Evolutionary conservation across 331 rosid genomes (phyloP), one percentile per base, ranked within the genome.

Genomic region (Cydonia oblonga): DNA sequence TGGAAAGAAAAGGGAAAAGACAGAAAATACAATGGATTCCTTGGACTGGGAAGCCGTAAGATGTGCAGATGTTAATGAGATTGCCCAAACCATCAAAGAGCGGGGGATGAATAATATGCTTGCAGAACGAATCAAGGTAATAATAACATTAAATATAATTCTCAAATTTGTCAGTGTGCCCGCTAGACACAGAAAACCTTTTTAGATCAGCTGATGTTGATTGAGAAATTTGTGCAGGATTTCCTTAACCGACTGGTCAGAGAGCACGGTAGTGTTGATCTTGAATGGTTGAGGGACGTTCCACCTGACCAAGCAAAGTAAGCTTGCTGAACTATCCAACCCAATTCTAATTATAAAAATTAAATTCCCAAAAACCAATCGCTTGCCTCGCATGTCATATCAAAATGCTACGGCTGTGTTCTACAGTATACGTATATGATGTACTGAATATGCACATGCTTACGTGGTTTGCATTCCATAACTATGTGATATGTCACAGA

Each of bases 71-170:
- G 92, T 90, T 68, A 44, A 58, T 15, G 96, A 95, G 72, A 91
- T 95, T 75, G 96, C 99, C 22, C 62, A 84, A 8, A 76, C 86
- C 73, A 95, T 95, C 76, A 95, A 78, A 79, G 99, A 88, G 84
- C 83, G 99, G 28, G 99, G 99, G 60, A 95, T 95, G 99, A 91
- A 95, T 75, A 89, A 95, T 86, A 84, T 81, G 89, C 97, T 95
- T 53, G 99, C 96, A 40, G 90, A 78, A 52, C 84, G 99, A 60
- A 95, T 95, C 77, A 69, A 91, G 99, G 99, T 91, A 75, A 69
- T 16, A 11, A 38, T 3, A 38, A 32, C 18, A 46, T 74, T 15
- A 49, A 79, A 70, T 73, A 59, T 59, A 65, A 63, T 26, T 81
- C 28, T 68, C 51, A 25, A 32, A 25, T 49, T 26, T 38, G 28